These are phyloP conservation scores for Verticillium dahliae DNA, from an alignment of 2,329 filamentous ascomycete species.

Conservation along the genomic window DNA sequence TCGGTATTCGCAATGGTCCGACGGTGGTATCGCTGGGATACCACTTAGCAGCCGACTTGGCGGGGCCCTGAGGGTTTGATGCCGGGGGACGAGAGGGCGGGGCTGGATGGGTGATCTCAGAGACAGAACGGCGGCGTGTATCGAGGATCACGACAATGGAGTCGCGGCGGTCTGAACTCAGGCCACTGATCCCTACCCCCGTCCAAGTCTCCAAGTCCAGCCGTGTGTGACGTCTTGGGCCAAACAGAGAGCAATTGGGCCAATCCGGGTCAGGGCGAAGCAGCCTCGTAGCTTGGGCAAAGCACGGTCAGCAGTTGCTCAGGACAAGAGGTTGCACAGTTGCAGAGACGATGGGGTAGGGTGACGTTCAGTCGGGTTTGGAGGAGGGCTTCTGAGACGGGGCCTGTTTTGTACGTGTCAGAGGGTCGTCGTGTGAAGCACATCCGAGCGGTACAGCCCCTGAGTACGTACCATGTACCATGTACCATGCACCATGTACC, in stretches of 20 bases:
- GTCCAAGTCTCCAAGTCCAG: neutral
- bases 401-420: constrained; percentile 23
- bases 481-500: too few species aligned
- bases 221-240: neutral
- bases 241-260: neutral
- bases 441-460: constrained; percentile 6
- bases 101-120: neutral
- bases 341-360: neutral
- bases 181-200: neutral
- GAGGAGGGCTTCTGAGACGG: constrained; percentile 16
- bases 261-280: neutral
- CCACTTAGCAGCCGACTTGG: neutral
- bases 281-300: neutral
- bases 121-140: neutral
- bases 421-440: constrained; percentile 21
- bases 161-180: neutral
- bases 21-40: neutral
- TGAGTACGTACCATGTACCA: neutral
- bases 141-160: neutral
- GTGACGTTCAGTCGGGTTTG: neutral
- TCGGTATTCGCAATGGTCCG: neutral
- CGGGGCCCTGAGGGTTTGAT: neutral
- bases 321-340: neutral
- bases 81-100: neutral
- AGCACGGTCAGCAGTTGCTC: neutral